Percentiles rank a stretch among this genome's conserved stretches.
These are phyloP conservation scores for Solanum peruvianum DNA, from an alignment of 257 asterid genomes.

Conservation along the genomic window DNA sequence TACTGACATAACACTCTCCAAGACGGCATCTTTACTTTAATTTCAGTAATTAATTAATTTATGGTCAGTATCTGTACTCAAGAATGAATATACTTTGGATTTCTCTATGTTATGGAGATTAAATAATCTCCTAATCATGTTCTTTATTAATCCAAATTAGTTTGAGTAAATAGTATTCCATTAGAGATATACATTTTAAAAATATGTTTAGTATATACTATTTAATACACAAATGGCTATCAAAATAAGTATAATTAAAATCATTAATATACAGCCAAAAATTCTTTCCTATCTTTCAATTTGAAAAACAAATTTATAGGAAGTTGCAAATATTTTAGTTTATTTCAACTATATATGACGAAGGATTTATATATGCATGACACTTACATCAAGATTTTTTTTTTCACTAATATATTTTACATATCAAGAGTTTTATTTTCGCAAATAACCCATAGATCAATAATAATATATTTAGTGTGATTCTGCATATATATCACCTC, in stretches of 20 bases:
- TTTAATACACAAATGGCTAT: not conserved
- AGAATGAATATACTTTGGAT: not conserved
- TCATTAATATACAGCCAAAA: not conserved
- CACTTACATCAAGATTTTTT: not conserved
- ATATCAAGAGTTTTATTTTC: not conserved
- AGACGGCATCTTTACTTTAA: not conserved
- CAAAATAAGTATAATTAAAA: not conserved
- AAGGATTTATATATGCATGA: not conserved
- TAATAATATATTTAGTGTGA: too few relatives aligned
- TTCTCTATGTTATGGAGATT: too few relatives aligned
- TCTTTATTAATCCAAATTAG: not conserved
- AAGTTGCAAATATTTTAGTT: not conserved
- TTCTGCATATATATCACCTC: too few relatives aligned
- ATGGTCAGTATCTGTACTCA: not conserved
- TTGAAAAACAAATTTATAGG: not conserved
- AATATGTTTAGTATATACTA: not conserved
- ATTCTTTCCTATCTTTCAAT: not conserved
- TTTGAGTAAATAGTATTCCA: not conserved
- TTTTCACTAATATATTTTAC: not conserved
- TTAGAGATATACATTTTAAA: not conserved
- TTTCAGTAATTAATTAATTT: not conserved
- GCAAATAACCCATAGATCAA: not conserved
- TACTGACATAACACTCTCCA: not conserved
- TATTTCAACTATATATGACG: not conserved
- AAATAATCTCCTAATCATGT: too few relatives aligned